phyloP scores from a whole-genome alignment of 1,284 basidiomycete species.

The Austroboletus novae-zelandiae region DNA sequence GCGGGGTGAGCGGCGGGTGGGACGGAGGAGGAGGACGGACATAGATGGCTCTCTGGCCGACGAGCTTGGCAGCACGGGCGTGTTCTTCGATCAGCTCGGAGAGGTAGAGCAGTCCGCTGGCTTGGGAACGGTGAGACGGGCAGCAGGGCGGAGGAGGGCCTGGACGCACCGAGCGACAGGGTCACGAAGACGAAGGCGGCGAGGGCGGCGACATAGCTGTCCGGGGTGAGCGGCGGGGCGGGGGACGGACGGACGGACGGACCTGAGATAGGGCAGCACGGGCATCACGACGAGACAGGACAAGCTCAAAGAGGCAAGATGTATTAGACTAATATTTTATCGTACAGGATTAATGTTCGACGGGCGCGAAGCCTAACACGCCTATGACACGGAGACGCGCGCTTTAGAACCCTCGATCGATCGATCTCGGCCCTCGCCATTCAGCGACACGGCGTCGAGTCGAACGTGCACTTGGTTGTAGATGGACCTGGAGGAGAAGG shows the following conservation, averaged over 20 bases:
- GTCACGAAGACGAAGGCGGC: slow-evolving; percentile 79
- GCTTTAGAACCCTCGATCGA: slow-evolving; percentile 69
- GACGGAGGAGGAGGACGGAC: slow-evolving; percentile 47
- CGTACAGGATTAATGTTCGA: slow-evolving; percentile 20
- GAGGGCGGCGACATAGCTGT: slow-evolving; percentile 63
- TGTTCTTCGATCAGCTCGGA: slow-evolving; percentile 96
- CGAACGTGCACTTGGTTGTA: slow-evolving; percentile 64
- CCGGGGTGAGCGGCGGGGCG: neutral
- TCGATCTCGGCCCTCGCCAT: slow-evolving; percentile 75
- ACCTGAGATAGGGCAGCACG: slow-evolving; percentile 52
- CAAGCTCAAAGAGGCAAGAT: slow-evolving; percentile 2
- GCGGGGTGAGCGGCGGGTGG: slow-evolving; percentile 5
- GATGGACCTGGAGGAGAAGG: slow-evolving; percentile 40
- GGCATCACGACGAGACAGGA: slow-evolving; percentile 7
- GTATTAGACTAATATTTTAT: neutral
- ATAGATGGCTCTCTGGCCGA: slow-evolving; percentile 83
- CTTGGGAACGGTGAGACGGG: slow-evolving; percentile 41
- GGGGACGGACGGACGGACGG: neutral
- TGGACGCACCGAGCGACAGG: slow-evolving; percentile 65
- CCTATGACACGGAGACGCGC: slow-evolving; percentile 31
- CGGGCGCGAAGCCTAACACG: slow-evolving; percentile 32
- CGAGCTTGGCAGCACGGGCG: slow-evolving; percentile 70
- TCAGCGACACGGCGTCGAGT: slow-evolving; percentile 52
- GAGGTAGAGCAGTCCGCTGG: slow-evolving; percentile 88
- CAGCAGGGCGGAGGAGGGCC: neutral